A percentile compares a stretch with the other conserved stretches of the same genome.
Conservation (phyloP, 257 asterid genomes). For the Oldenlandia corymbosa region DNA sequence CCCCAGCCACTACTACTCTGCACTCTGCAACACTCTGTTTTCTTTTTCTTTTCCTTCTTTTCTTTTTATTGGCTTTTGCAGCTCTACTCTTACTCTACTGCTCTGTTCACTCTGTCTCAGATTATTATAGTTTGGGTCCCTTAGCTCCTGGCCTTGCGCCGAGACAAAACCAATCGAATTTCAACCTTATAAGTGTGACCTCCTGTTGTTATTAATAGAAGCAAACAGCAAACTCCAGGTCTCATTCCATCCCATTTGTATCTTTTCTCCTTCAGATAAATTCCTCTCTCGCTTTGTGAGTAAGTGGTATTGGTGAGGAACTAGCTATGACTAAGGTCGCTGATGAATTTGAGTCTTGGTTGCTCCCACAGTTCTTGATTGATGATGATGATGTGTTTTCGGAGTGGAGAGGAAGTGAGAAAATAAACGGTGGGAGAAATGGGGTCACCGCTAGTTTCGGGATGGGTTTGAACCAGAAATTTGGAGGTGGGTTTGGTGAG, state of each 20-base stretch:
- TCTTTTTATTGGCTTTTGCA: no score
- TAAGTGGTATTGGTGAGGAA: not conserved
- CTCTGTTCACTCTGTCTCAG: no score
- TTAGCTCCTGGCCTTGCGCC: not conserved
- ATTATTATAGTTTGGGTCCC: constrained; percentile 9
- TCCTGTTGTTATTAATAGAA: constrained; percentile 12
- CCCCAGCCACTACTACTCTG: no score
- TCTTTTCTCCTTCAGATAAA: not conserved
- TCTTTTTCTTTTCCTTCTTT: not conserved
- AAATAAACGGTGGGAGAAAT: not conserved
- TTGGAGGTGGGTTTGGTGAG: not conserved
- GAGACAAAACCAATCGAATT: not conserved
- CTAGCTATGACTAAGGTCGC: constrained; percentile 25
- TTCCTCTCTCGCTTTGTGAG: no score
- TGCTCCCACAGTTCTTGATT: constrained; percentile 39
- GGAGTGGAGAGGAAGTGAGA: constrained; percentile 10
- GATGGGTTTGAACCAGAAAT: constrained; percentile 5
- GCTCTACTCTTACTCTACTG: not conserved
- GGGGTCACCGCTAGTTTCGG: not conserved
- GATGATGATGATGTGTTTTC: constrained; percentile 21
- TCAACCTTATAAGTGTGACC: not conserved
- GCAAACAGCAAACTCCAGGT: constrained; percentile 8
- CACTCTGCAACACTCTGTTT: no score
- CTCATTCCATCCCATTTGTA: not conserved
- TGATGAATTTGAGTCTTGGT: constrained; percentile 34